phyloP scores from a whole-genome alignment of 1,139 yeast species.

The Diutina catenulata region DNA sequence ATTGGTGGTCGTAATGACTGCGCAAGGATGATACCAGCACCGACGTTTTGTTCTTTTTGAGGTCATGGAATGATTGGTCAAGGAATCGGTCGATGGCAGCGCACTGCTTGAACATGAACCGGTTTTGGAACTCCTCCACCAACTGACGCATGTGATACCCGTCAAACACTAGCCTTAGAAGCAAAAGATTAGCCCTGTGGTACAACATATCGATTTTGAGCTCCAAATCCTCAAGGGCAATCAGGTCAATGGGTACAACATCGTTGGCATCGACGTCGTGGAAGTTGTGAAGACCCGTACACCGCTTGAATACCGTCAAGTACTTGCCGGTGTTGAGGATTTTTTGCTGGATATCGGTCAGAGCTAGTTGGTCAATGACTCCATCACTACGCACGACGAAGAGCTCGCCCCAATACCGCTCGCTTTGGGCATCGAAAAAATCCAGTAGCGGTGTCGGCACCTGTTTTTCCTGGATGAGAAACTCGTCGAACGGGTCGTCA shows the following conservation, averaged over 20 bases:
- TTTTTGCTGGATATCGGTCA: constrained; percentile 46
- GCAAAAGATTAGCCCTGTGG: constrained; percentile 50
- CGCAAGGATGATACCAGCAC: constrained; percentile 14
- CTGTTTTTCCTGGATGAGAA: constrained; percentile 45
- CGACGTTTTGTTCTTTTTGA: constrained; percentile 20
- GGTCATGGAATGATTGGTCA: constrained; percentile 21
- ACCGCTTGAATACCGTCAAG: constrained; percentile 57
- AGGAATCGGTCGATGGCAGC: constrained; percentile 38
- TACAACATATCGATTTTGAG: constrained; percentile 54
- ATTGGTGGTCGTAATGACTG: constrained; percentile 12
- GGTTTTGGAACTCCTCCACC: constrained; percentile 37
- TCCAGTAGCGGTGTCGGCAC: constrained; percentile 15
- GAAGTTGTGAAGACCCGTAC: constrained; percentile 25
- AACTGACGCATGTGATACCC: constrained; percentile 46
- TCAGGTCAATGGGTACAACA: constrained; percentile 18
- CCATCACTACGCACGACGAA: constrained; percentile 71
- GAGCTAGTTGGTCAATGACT: constrained; percentile 51
- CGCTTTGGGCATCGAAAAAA: constrained; percentile 40
- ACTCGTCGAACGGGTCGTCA: constrained; percentile 76
- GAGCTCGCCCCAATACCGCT: constrained; percentile 80
- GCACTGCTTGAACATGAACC: constrained; percentile 39
- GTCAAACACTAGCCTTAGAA: constrained; percentile 45
- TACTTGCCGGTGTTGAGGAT: constrained; percentile 78
- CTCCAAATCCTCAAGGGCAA: constrained; percentile 47
- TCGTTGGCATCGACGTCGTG: constrained; percentile 17